Conservation (phyloP, 1,284 basidiomycete genomes). For the Sphaerobolus stellatus region DNA sequence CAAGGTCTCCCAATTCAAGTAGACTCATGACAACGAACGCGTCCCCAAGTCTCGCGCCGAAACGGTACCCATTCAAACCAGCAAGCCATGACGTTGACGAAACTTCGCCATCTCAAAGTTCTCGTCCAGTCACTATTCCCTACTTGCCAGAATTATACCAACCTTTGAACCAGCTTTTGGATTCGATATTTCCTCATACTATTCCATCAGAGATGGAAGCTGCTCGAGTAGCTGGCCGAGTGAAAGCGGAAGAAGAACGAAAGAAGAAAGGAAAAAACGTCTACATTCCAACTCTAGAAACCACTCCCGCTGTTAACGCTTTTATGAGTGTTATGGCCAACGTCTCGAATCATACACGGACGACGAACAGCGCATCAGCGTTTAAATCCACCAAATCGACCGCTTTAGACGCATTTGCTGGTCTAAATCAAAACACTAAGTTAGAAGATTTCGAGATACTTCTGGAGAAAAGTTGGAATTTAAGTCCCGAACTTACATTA, state of each 20-base stretch:
- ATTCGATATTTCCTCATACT: conserved; percentile 44
- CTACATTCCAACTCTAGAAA: not conserved
- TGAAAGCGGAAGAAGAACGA: too few species aligned
- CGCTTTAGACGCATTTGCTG: conserved; percentile 53
- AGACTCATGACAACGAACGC: not conserved
- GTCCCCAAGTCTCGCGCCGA: too few species aligned
- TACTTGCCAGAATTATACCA: conserved; percentile 51
- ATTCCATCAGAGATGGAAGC: not conserved
- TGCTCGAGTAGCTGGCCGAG: too few species aligned
- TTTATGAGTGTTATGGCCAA: conserved; percentile 53
- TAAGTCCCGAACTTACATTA: conserved; percentile 51
- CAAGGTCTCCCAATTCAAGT: not conserved
- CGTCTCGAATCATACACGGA: conserved; percentile 41
- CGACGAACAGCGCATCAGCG: conserved; percentile 47
- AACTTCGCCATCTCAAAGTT: not conserved
- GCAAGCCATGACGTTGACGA: conserved; percentile 2
- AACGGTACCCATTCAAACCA: not conserved
- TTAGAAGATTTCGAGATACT: conserved; percentile 28
- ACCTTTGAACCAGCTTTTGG: conserved; percentile 42
- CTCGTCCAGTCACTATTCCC: conserved; percentile 38
- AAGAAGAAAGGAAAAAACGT: conserved; percentile 8
- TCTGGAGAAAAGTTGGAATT: conserved; percentile 50
- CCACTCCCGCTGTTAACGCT: conserved; percentile 32
- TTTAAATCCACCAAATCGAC: conserved; percentile 47
- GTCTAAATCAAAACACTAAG: conserved; percentile 30